Conservation (phyloP, 129 eudicot genomes). For the Chrysanthemum lavandulifolium region DNA sequence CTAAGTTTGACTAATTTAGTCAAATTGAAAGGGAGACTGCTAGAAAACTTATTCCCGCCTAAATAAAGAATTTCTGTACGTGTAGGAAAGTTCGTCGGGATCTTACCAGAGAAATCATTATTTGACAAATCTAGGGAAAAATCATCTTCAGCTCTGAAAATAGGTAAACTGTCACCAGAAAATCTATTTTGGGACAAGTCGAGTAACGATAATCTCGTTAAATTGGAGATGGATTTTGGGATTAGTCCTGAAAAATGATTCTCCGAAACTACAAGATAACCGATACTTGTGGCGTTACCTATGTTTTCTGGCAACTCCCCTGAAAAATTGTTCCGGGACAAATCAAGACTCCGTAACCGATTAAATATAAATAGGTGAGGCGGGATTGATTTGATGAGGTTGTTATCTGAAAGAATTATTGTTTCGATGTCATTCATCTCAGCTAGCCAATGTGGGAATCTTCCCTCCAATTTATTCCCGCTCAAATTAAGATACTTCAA, state of each 20-base stretch:
- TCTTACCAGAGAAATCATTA: constrained; percentile 36
- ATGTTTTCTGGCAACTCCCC: constrained; percentile 41
- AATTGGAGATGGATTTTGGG: constrained; percentile 37
- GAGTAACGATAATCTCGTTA: constrained; percentile 20
- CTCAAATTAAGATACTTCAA: too few relatives aligned
- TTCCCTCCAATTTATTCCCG: too few relatives aligned
- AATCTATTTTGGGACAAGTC: constrained; percentile 47
- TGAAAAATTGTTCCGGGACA: constrained; percentile 30
- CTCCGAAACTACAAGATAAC: constrained; percentile 28
- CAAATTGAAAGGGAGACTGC: too few relatives aligned
- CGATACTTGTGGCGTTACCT: constrained; percentile 34
- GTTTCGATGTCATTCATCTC: too few relatives aligned
- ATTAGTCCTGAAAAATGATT: constrained; percentile 45
- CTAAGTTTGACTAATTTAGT: too few relatives aligned
- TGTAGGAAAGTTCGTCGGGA: constrained; percentile 8
- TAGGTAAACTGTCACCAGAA: constrained; percentile 37
- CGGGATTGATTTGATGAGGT: too few relatives aligned
- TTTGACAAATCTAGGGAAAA: constrained; percentile 30
- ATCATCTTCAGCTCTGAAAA: constrained; percentile 10
- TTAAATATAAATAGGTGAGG: too few relatives aligned
- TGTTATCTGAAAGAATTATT: too few relatives aligned
- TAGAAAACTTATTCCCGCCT: too few relatives aligned
- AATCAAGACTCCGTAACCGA: too few relatives aligned
- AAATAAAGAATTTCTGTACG: too few relatives aligned
- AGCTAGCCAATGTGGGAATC: too few relatives aligned